Evolutionary conservation across 345 rosid genomes (phyloP).

Genomic region (Mallotus nudiflorus): DNA sequence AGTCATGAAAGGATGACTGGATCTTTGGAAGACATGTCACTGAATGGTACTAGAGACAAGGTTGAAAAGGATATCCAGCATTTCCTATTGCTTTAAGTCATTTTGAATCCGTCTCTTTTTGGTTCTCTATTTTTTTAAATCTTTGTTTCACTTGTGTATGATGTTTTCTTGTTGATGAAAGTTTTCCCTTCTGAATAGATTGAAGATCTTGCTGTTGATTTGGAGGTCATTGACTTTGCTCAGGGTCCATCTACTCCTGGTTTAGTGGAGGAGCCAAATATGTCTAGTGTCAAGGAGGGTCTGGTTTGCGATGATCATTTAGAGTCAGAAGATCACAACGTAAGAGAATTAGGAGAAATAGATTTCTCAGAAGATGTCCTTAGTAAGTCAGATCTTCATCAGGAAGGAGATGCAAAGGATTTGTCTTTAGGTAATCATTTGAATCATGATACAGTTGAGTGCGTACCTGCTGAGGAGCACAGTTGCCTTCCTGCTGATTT

Average conservation of each 20-base stretch:
- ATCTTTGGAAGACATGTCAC: slow-evolving; percentile 41
- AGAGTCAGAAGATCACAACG: slow-evolving; percentile 58
- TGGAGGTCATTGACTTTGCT: slow-evolving; percentile 63
- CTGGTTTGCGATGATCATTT: slow-evolving; percentile 63
- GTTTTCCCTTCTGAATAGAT: slow-evolving; percentile 42
- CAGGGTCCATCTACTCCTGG: slow-evolving; percentile 96
- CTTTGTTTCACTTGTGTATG: slow-evolving; percentile 8
- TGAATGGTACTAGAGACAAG: slow-evolving; percentile 55
- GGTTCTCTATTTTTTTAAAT: neutral
- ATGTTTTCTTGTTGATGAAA: neutral
- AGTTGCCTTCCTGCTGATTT: slow-evolving; percentile 26
- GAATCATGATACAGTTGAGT: slow-evolving; percentile 25
- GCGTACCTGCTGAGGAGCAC: slow-evolving; percentile 36
- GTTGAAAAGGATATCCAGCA: slow-evolving; percentile 30
- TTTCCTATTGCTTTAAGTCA: slow-evolving; percentile 8
- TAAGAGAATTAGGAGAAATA: slow-evolving; percentile 28
- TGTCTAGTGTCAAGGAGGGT: slow-evolving; percentile 60
- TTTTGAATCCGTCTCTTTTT: neutral
- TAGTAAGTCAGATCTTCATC: slow-evolving; percentile 33
- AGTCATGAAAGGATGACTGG: slow-evolving; percentile 25
- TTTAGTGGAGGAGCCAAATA: slow-evolving; percentile 69
- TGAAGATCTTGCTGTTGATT: slow-evolving; percentile 42
- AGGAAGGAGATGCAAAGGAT: slow-evolving; percentile 27
- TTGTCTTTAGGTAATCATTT: slow-evolving; percentile 32
- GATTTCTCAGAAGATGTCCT: slow-evolving; percentile 38